Evolutionary conservation across 176 grass and related monocot genomes (phyloP), one percentile per base, ranked within the genome.

Genomic region (Paspalum notatum): DNA sequence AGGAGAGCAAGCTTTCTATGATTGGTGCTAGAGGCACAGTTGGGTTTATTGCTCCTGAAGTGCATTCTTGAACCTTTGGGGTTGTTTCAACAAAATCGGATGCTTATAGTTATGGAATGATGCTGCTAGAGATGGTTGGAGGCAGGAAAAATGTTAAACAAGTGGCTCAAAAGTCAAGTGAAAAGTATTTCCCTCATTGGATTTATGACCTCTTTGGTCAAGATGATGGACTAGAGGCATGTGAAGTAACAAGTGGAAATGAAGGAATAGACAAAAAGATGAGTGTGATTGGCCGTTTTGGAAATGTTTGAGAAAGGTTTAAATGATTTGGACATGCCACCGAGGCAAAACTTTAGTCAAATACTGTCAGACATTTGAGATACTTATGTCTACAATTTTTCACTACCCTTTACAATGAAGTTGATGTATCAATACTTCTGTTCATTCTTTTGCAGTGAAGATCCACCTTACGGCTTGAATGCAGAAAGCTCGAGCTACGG

Each of bases 101-200:
- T n/a, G n/a, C n/a, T n/a, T n/a, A n/a, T n/a, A n/a, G n/a, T n/a
- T n/a, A n/a, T n/a, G n/a, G n/a, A n/a, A n/a, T n/a, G n/a, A n/a
- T n/a, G n/a, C n/a, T n/a, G n/a, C n/a, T n/a, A n/a, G n/a, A n/a
- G n/a, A n/a, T n/a, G n/a, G n/a, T n/a, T n/a, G n/a, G n/a, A n/a
- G n/a, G n/a, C n/a, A n/a, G n/a, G n/a, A n/a, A n/a, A n/a, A n/a
- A n/a, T n/a, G n/a, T n/a, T n/a, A n/a, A n/a, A n/a, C n/a, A n/a
- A n/a, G n/a, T n/a, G n/a, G n/a, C n/a, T n/a, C n/a, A n/a, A n/a
- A n/a, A n/a, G n/a, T n/a, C n/a, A n/a, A n/a, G n/a, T n/a, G n/a
- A n/a, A 79, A 70, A 70, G 67, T 70, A 25, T 90, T 90, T 47
- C 87, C 79, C 88, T 25, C 66, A 90, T 38, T 90, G 88, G 88